Conservation (phyloP, 2,329 filamentous ascomycete genomes). For the Atkinsonella hypoxylon region DNA sequence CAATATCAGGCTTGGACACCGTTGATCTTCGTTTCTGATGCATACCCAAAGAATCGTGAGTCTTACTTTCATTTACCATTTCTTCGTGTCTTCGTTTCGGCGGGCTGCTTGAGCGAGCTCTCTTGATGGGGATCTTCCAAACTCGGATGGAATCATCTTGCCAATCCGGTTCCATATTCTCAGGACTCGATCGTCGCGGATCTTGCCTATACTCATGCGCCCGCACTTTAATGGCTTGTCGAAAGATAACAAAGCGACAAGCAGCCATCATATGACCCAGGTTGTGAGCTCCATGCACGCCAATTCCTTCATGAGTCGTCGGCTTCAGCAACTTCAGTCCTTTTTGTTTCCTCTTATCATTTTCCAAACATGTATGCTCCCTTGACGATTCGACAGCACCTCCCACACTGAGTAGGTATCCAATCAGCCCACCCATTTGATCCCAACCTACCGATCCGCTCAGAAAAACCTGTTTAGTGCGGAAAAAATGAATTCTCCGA, state of each 20-base stretch:
- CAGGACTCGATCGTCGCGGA: constrained; percentile 18
- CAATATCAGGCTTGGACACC: constrained; percentile 20
- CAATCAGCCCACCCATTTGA: constrained; percentile 69
- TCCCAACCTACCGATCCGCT: constrained; percentile 67
- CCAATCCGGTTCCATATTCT: constrained; percentile 49
- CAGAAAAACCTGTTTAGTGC: constrained; percentile 69
- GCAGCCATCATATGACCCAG: constrained; percentile 72
- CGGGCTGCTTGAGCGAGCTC: constrained; percentile 21
- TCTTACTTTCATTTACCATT: constrained; percentile 4
- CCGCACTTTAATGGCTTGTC: constrained; percentile 65
- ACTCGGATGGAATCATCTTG: constrained; percentile 66
- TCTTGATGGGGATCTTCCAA: constrained; percentile 58
- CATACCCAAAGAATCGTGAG: neutral
- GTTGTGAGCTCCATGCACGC: constrained; percentile 73
- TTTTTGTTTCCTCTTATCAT: constrained; percentile 28
- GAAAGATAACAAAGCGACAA: constrained; percentile 71
- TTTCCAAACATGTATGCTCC: constrained; percentile 27
- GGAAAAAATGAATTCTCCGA: constrained; percentile 50
- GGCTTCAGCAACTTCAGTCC: constrained; percentile 18
- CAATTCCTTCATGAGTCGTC: constrained; percentile 28
- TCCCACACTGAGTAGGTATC: constrained; percentile 73
- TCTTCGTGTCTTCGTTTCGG: constrained; percentile 20
- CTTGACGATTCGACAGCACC: constrained; percentile 44
- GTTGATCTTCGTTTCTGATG: constrained; percentile 4
- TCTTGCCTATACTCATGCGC: constrained; percentile 53